Evolutionary conservation across 176 grass and related monocot genomes (phyloP), one percentile per base, ranked within the genome.

Genomic region (Oryza meyeriana): DNA sequence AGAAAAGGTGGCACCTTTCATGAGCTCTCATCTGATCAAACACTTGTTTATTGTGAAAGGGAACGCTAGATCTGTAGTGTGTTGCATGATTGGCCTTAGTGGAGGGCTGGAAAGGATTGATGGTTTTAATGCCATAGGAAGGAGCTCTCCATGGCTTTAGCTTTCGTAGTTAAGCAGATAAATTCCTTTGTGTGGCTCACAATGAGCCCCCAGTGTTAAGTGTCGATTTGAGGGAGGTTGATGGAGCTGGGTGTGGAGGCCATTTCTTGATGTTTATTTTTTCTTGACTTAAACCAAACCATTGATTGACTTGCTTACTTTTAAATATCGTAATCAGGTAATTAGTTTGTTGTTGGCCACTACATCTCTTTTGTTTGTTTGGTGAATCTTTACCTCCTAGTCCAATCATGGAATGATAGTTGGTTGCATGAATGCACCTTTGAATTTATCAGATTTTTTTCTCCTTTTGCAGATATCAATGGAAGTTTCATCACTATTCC

Each of bases 1-100:
- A 58, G 78, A 70, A 58, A 40, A 39, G 65, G 36, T 70, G 65
- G 33, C 79, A 36, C 68, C 69, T 86, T 86, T 80, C 58, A 57
- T 26, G 39, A 72, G 10, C 32, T 74, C 69, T 72, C 32, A 66
- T 31, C 40, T 66, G 76, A 84, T 77, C 59, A 74, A 74, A 66
- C 59, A 66, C 32, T 80, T 80, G 69, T 73, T 86, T 80, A 79
- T 74, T 39, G 42, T 26, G 26, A 86, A 80, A 86, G 58, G 14
- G 59, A 44, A 57, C 20, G 76, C 58, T 85, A 85, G 76, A 85
- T 85, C 84, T 85, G 68, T 72, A 85, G 84, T 41, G 84, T 41
- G 40, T 64, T 79, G 57, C 69, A 86, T 86, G 76, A 80, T 85
- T 85, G 68, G 17, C 41, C 66, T 50, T 40, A 57, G 84, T 66